Evolutionary conservation across 176 grass and related monocot genomes (phyloP), one percentile per base, ranked within the genome.

Genomic region (Cymbopogon citratus): DNA sequence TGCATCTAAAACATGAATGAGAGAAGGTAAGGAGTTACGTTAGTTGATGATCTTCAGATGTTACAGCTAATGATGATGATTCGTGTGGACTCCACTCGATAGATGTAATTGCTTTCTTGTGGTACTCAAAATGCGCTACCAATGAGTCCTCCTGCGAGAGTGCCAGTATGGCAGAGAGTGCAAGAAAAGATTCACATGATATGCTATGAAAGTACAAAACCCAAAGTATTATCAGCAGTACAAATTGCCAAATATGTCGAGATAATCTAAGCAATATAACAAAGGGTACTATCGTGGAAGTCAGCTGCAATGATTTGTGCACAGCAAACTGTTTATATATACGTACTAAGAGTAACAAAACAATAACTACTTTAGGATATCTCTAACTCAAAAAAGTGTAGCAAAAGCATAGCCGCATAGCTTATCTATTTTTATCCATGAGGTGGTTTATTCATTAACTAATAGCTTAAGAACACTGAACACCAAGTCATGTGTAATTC

Each of bases 71-170:
- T 60, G 92, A 92, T 62, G 92, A 98, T 71, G 90, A 57, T 87
- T 98, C 92, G 73, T 94, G 92, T 46, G 92, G 95, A 54, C 90
- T 89, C 95, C 94, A 97, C 67, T 97, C 90, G 1, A 94, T 86
- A 73, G 94, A 97, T 71, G 94, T 97, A 40, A 97, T 89, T 27
- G 94, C 88, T 19, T 92, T 75, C 68, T 94, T 97, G 69, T 94
- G 94, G 62, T 92, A 97, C 71, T 88, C 82, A 51, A 97, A 97
- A 76, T 97, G 91, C 1, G 91, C 94, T 28, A 92, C 73, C 69
- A 94, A 6, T 3, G 94, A 80, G 62, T 89, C 89, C 57, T 35
- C 70, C 90, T 98, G 71, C 38, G 24, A 81, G 71, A 49, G 28
- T 97, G 61, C 28, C 31, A 81, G 72, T 61, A 33, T 5, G 45